These are phyloP conservation scores for Hypoxylon sp. DNA, from an alignment of 2,329 filamentous ascomycete species.

Conservation along the genomic window DNA sequence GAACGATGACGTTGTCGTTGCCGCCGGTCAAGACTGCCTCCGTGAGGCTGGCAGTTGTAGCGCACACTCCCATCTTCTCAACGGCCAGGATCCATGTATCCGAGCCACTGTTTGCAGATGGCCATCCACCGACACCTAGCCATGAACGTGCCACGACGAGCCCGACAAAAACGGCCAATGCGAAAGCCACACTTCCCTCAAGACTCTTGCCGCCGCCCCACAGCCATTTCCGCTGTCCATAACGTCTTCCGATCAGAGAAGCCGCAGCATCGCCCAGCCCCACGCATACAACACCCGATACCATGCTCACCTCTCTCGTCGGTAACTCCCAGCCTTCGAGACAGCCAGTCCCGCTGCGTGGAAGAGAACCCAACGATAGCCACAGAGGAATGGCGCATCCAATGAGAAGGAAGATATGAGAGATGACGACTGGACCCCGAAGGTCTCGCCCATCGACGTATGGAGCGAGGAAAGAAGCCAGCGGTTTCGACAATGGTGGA, in stretches of 20 bases:
- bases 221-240: constrained; percentile 90
- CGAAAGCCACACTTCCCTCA: constrained; percentile 89
- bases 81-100: constrained; percentile 76
- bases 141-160: constrained; percentile 79
- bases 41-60: constrained; percentile 86
- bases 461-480: constrained; percentile 89
- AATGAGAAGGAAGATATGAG: constrained; percentile 94
- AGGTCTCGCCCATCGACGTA: constrained; percentile 96
- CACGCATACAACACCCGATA: constrained; percentile 92
- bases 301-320: constrained; percentile 85
- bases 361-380: constrained; percentile 82
- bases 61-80: constrained; percentile 80
- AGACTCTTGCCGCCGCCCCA: constrained; percentile 98
- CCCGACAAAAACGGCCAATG: constrained; percentile 81
- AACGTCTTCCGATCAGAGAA: constrained; percentile 88
- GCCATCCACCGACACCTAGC: constrained; percentile 83
- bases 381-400: constrained; percentile 96
- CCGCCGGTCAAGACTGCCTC: constrained; percentile 96
- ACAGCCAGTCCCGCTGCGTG: constrained; percentile 68
- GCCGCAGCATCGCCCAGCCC: constrained; percentile 96
- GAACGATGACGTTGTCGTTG: constrained; percentile 98
- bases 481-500: constrained; percentile 86
- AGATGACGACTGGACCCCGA: constrained; percentile 93
- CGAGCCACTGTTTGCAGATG: constrained; percentile 74
- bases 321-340: constrained; percentile 82